Conservation (phyloP, 1,284 basidiomycete genomes). For the Cryptococcus floricola region DNA sequence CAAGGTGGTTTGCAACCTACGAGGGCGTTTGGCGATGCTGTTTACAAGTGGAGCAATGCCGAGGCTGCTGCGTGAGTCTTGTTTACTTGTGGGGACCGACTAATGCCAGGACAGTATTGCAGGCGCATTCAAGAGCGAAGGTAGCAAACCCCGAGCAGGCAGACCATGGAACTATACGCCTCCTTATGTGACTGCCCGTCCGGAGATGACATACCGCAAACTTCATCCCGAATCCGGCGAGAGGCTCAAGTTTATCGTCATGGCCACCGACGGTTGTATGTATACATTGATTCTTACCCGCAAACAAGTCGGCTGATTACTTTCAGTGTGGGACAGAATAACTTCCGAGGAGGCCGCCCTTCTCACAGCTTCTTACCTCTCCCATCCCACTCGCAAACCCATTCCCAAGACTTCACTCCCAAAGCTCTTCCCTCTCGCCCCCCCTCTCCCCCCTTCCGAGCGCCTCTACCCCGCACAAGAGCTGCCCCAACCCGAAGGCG, state of each 20-base stretch:
- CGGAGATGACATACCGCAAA: slow-evolving; percentile 79
- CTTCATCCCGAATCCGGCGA: slow-evolving; percentile 47
- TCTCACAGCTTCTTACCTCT: slow-evolving; percentile 78
- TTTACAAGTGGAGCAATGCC: slow-evolving; percentile 72
- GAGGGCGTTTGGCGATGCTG: slow-evolving; percentile 82
- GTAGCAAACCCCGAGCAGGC: slow-evolving; percentile 59
- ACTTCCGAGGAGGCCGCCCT: slow-evolving; percentile 92
- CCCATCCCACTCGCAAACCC: slow-evolving; percentile 56
- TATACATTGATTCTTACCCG: slow-evolving; percentile 6
- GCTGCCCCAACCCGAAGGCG: slow-evolving; percentile 26
- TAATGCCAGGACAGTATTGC: slow-evolving; percentile 54
- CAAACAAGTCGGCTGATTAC: background rate
- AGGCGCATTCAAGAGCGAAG: slow-evolving; percentile 63
- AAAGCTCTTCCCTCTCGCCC: slow-evolving; percentile 24
- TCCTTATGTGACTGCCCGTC: slow-evolving; percentile 88
- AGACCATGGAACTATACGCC: slow-evolving; percentile 70
- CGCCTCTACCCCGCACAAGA: slow-evolving; percentile 42
- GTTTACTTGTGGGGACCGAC: background rate
- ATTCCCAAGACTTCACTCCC: slow-evolving; percentile 33
- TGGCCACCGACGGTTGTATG: slow-evolving; percentile 80
- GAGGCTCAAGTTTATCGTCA: slow-evolving; percentile 66
- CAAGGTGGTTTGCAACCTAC: slow-evolving; percentile 92
- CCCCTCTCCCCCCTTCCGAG: slow-evolving; percentile 19
- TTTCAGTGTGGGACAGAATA: slow-evolving; percentile 79
- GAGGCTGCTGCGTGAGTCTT: slow-evolving; percentile 66